Base-by-base conservation (phyloP, 1,284 basidiomycete genomes). In the Bjerkandera adusta region DNA sequence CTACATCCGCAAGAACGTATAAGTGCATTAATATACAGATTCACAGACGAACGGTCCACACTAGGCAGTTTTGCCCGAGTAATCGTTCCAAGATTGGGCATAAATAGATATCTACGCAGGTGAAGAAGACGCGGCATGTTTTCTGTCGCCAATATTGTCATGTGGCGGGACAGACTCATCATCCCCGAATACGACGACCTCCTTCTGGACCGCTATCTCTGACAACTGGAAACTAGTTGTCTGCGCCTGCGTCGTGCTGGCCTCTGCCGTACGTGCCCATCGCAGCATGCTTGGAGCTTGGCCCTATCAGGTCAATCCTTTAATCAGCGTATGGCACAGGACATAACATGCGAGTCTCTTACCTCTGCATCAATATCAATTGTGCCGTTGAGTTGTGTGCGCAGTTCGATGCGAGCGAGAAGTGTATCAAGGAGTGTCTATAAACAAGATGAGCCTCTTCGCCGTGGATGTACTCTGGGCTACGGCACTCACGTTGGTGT, bases 401-500 rank as follows among this genome's bases (percentile, higher is more conserved):
- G 36, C 2, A 56, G 44, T 10, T 53, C 51, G 16, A 36, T 34
- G 13, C 54, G 49, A 12, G 49, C 29, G 15, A 56, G 34, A 20
- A 56, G 50, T 2, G 54, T 56, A 32, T 56, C 54, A 25, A 56
- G 47, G 12, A 56, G 40, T 15, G 54, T 56, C 54, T 56, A 30
- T n/a, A 13, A 11, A 6, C n/a, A 38, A 8, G 13, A 29, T 35
- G 11, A 33, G 24, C n/a, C n/a, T n/a, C n/a, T n/a, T n/a, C n/a
- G n/a, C n/a, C n/a, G n/a, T n/a, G n/a, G n/a, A n/a, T n/a, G n/a
- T n/a, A n/a, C n/a, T n/a, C n/a, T n/a, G n/a, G 13, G 36, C 10
- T 13, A 4, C 21, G 37, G 39, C 12, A 62, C 71, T 56, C 33
- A 71, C 71, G 45, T 71, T 72, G 6, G 66, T 71, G 47, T 73